phyloP scores from a whole-genome alignment of 2,329 filamentous ascomycete genomes.

The Botrytis pseudocinerea region DNA sequence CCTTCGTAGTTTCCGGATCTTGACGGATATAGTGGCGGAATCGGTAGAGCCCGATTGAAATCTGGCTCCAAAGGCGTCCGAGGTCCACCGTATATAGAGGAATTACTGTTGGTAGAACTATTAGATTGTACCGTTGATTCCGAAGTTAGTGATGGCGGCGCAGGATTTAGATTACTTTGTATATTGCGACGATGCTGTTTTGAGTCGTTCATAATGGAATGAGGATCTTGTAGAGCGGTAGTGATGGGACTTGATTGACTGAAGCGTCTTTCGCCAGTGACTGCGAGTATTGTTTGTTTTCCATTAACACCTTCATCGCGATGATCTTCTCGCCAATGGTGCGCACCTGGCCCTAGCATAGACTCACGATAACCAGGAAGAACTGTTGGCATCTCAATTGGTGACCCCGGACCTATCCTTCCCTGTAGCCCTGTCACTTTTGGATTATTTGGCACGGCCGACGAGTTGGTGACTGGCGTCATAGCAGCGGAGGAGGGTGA shows the following conservation, averaged over 20 bases:
- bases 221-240: slow-evolving; percentile 23
- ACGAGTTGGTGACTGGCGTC: slow-evolving; percentile 15
- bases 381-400: slow-evolving; percentile 30
- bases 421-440: slow-evolving; percentile 19
- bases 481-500: slow-evolving; percentile 10
- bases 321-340: slow-evolving; percentile 38
- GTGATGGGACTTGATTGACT: slow-evolving; percentile 26
- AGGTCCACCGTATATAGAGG: slow-evolving; percentile 36
- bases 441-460: slow-evolving; percentile 24
- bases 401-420: slow-evolving; percentile 28
- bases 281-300: slow-evolving; percentile 29
- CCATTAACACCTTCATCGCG: slow-evolving; percentile 28
- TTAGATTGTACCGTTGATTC: slow-evolving; percentile 38
- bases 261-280: slow-evolving; percentile 28
- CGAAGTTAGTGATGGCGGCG: slow-evolving; percentile 36
- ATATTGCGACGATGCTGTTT: slow-evolving; percentile 35
- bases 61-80: slow-evolving; percentile 39
- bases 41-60: slow-evolving; percentile 36
- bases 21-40: slow-evolving; percentile 35
- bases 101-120: slow-evolving; percentile 34
- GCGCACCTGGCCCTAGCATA: slow-evolving; percentile 31
- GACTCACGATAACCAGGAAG: slow-evolving; percentile 42
- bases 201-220: slow-evolving; percentile 30
- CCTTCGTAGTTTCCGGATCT: slow-evolving; percentile 37
- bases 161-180: slow-evolving; percentile 25